phyloP scores from a whole-genome alignment of 2,329 filamentous ascomycete genomes.

The Colletotrichum coccodes region DNA sequence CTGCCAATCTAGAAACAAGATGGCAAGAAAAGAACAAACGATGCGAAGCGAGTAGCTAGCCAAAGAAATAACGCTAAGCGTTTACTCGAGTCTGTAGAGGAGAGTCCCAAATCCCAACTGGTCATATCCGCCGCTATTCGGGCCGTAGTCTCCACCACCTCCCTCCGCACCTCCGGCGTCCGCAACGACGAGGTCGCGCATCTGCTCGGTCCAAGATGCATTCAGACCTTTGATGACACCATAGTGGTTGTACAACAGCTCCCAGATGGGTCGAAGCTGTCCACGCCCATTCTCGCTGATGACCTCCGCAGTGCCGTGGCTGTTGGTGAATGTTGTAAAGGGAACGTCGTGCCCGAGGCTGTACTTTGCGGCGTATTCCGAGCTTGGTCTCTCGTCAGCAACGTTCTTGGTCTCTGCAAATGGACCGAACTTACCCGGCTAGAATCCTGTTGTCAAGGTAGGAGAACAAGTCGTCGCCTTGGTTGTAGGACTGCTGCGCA shows the following conservation, averaged over 20 bases:
- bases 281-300: constrained; percentile 45
- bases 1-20: not conserved
- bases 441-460: constrained; percentile 46
- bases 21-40: not conserved
- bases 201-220: constrained; percentile 47
- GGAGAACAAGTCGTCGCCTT: constrained; percentile 52
- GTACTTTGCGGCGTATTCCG: constrained; percentile 52
- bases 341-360: constrained; percentile 54
- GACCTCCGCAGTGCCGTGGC: constrained; percentile 46
- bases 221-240: constrained; percentile 47
- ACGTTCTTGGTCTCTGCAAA: not conserved
- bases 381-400: constrained; percentile 33
- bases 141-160: constrained; percentile 54
- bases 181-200: constrained; percentile 48
- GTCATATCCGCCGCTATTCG: constrained; percentile 53
- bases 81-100: constrained; percentile 34
- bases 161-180: constrained; percentile 50
- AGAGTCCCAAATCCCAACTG: constrained; percentile 45
- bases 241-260: constrained; percentile 53
- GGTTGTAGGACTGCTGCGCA: constrained; percentile 53
- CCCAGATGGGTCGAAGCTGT: constrained; percentile 47
- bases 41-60: too few species aligned
- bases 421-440: constrained; percentile 41
- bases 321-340: constrained; percentile 50
- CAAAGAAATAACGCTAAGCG: not conserved